A percentile compares a stretch with the other conserved stretches of the same genome.
Evolutionary conservation across 2,329 filamentous ascomycete genomes (phyloP).

Genomic region (Camillea tinctor): DNA sequence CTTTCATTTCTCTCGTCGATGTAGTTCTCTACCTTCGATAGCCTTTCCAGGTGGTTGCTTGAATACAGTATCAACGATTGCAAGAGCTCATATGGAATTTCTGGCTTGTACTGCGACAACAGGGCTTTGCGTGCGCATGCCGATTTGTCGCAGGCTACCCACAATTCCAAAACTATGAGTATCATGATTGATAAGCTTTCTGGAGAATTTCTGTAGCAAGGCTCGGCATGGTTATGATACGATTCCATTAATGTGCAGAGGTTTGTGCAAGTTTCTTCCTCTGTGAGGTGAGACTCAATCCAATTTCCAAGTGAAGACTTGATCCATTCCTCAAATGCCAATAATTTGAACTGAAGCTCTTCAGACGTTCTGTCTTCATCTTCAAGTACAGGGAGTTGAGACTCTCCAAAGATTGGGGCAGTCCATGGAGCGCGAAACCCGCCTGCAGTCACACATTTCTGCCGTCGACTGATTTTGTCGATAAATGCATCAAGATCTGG

Average conservation of each 20-base stretch:
- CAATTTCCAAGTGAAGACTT: not conserved
- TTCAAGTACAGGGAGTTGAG: not conserved
- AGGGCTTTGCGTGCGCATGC: constrained; percentile 36
- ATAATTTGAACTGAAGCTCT: not conserved
- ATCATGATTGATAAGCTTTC: constrained; percentile 53
- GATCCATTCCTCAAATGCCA: not conserved
- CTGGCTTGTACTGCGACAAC: constrained; percentile 46
- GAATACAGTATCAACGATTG: constrained; percentile 45
- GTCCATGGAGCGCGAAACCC: not conserved
- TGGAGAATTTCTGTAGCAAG: constrained; percentile 40
- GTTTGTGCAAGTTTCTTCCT: not conserved
- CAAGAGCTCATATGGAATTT: constrained; percentile 40
- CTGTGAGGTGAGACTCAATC: not conserved
- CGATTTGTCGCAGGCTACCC: constrained; percentile 54
- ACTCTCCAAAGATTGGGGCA: not conserved
- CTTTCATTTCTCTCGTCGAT: constrained; percentile 33
- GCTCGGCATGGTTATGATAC: constrained; percentile 33
- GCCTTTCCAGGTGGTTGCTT: constrained; percentile 43
- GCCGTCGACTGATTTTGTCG: not conserved
- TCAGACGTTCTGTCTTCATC: not conserved
- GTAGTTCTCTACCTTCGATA: constrained; percentile 48
- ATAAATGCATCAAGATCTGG: not conserved
- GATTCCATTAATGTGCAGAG: constrained; percentile 25
- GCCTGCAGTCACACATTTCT: not conserved
- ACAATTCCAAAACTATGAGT: constrained; percentile 56